Percentiles rank a stretch among this genome's conserved stretches.
Evolutionary conservation across 75 land plant species (phyloP).

Genomic region (Chamaecyparis obtusa): DNA sequence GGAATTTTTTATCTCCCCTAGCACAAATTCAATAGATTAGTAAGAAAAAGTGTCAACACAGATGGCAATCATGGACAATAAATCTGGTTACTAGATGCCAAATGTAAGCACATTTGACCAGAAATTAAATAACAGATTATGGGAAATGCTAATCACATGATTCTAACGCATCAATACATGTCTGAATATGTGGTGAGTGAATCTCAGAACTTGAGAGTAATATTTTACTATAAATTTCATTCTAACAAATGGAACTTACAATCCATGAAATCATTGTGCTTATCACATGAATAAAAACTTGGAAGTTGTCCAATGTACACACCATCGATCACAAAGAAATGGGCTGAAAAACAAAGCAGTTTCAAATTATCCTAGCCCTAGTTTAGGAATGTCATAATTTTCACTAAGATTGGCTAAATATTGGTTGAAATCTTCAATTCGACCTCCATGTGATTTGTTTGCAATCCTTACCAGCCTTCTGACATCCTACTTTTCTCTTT

Average conservation of each 20-base stretch:
- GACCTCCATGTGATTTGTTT: conserved; percentile 79
- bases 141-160: too few relatives aligned
- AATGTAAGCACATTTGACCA: too few relatives aligned
- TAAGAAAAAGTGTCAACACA: too few relatives aligned
- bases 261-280: background rate
- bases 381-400: conserved; percentile 97
- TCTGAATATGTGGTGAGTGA: background rate
- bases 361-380: conserved; percentile 71
- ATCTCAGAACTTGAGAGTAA: background rate
- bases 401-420: conserved; percentile 94
- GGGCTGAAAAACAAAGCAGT: background rate
- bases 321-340: background rate
- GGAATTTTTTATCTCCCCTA: too few relatives aligned
- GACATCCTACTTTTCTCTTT: conserved; percentile 55
- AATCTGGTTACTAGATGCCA: too few relatives aligned
- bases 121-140: too few relatives aligned
- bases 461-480: conserved; percentile 65
- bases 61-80: too few relatives aligned
- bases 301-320: background rate
- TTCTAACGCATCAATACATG: background rate
- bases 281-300: background rate
- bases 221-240: background rate
- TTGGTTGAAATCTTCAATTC: conserved; percentile 90
- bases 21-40: too few relatives aligned
- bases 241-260: background rate